A percentile compares a stretch with the other conserved stretches of the same genome.
These are phyloP conservation scores for Sphaerosporella brunnea DNA, from an alignment of 495 filamentous ascomycete species.

Conservation along the genomic window DNA sequence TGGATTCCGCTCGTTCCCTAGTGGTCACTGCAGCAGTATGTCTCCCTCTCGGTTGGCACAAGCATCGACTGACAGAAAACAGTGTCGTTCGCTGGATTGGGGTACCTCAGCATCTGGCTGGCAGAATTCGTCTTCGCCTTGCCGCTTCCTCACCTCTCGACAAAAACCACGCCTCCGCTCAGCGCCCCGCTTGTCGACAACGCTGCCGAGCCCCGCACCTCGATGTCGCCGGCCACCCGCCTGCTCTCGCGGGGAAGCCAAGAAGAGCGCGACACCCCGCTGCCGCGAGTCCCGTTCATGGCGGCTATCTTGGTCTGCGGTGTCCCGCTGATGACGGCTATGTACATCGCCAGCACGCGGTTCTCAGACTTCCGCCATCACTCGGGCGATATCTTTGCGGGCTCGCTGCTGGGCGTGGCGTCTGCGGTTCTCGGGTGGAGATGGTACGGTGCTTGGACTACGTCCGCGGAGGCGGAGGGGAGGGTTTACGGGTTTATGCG, in stretches of 20 bases:
- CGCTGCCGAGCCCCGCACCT: background rate
- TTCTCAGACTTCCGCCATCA: slow-evolving; percentile 48
- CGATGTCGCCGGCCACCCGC: background rate
- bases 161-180: slow-evolving; percentile 6
- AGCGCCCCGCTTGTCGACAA: slow-evolving; percentile 25
- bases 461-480: slow-evolving; percentile 30
- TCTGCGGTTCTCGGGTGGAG: slow-evolving; percentile 41
- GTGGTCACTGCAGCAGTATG: slow-evolving; percentile 50
- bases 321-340: slow-evolving; percentile 29
- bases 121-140: slow-evolving; percentile 46
- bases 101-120: slow-evolving; percentile 47
- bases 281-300: slow-evolving; percentile 41
- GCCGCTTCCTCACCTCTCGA: slow-evolving; percentile 25
- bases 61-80: background rate
- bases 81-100: slow-evolving; percentile 47
- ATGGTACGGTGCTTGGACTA: slow-evolving; percentile 44
- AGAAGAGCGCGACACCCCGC: slow-evolving; percentile 34
- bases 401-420: slow-evolving; percentile 38
- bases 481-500: slow-evolving; percentile 27
- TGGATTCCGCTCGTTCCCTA: slow-evolving; percentile 51
- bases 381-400: slow-evolving; percentile 47
- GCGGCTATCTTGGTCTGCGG: slow-evolving; percentile 39
- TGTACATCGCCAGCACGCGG: slow-evolving; percentile 44
- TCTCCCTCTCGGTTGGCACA: slow-evolving; percentile 7
- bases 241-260: background rate